phyloP scores from a whole-genome alignment of 2,329 filamentous ascomycete genomes.

The Mycosphaerelloides madeirae region DNA sequence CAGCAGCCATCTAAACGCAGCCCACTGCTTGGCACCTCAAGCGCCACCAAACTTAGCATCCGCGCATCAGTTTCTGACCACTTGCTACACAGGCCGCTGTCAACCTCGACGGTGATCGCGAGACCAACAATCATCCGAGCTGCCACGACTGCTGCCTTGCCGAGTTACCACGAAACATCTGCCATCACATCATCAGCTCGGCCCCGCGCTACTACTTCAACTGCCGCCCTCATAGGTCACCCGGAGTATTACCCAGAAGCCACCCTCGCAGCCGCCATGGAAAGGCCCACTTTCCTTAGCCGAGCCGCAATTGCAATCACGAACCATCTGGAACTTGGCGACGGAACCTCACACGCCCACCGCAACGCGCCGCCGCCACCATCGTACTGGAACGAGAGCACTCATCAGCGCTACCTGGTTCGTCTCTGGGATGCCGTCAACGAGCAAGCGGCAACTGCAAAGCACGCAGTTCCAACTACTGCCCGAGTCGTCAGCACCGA shows the following conservation, averaged over 20 bases:
- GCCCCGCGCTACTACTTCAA: constrained; percentile 4
- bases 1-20: too few species aligned
- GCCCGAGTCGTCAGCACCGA: constrained; percentile 18
- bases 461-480: constrained; percentile 10
- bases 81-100: too few species aligned
- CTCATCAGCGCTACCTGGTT: constrained; percentile 21
- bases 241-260: background rate
- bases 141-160: background rate
- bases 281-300: constrained; percentile 16
- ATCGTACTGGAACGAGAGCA: constrained; percentile 23
- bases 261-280: constrained; percentile 3
- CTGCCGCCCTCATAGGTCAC: constrained; percentile 1
- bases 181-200: background rate
- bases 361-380: constrained; percentile 20
- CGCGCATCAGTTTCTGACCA: too few species aligned
- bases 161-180: too few species aligned
- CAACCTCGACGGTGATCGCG: too few species aligned
- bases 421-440: constrained; percentile 23
- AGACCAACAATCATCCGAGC: background rate
- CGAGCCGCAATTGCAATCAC: constrained; percentile 18
- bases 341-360: constrained; percentile 14
- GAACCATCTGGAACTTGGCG: constrained; percentile 20
- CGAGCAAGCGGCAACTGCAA: constrained; percentile 15
- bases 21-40: too few species aligned
- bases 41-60: too few species aligned